Percentiles rank a stretch among this genome's conserved stretches.
Conservation (phyloP, 129 eudicot species). For the Calendula officinalis region DNA sequence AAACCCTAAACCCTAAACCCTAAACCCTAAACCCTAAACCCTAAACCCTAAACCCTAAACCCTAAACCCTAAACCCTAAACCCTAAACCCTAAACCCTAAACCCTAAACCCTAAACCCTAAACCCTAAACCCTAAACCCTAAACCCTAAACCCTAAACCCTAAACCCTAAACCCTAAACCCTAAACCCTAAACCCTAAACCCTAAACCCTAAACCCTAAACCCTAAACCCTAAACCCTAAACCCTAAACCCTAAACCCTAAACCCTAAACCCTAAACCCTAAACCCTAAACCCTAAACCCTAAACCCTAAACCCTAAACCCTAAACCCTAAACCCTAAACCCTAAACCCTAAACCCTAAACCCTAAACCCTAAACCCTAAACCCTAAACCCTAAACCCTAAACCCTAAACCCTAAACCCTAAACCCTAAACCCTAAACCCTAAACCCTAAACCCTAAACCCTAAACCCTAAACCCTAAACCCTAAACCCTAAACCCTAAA, state of each 20-base stretch:
- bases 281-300: conserved; percentile 4
- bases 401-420: conserved; percentile 11
- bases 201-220: conserved; percentile 1
- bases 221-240: conserved; percentile 10
- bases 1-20: conserved; percentile 2
- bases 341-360: conserved; percentile 11
- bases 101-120: background rate
- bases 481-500: background rate
- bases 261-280: conserved; percentile 3
- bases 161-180: background rate
- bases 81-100: conserved; percentile 4
- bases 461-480: background rate
- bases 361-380: conserved; percentile 4
- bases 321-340: conserved; percentile 2
- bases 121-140: background rate
- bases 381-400: background rate
- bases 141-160: conserved; percentile 1
- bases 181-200: conserved; percentile 4
- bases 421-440: conserved; percentile 1
- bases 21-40: conserved; percentile 5
- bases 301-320: conserved; percentile 6
- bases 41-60: conserved; percentile 1
- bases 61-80: conserved; percentile 2
- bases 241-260: conserved; percentile 14
- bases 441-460: background rate